These are phyloP conservation scores for Penicillium coprophilum DNA, from an alignment of 495 filamentous ascomycete genomes.

Conservation along the genomic window DNA sequence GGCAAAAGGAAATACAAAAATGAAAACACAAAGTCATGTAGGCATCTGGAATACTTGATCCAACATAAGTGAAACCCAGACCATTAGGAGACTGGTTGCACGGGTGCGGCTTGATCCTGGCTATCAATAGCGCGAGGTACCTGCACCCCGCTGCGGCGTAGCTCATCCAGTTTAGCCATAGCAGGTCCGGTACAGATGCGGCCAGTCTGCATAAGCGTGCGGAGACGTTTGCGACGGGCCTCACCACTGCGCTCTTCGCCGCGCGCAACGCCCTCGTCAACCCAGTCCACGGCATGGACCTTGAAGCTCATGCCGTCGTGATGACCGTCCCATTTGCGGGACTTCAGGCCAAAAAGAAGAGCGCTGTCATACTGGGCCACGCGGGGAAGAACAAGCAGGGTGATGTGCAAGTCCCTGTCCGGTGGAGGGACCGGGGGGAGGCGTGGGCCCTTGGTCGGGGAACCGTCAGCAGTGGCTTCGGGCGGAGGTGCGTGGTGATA, in stretches of 20 bases:
- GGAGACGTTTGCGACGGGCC: constrained; percentile 61
- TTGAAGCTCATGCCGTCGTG: constrained; percentile 93
- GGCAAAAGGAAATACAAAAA: constrained; percentile 1
- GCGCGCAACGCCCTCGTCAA: constrained; percentile 66
- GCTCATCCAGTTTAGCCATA: constrained; percentile 43
- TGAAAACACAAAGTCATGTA: not conserved
- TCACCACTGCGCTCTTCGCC: constrained; percentile 64
- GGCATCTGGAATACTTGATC: not conserved
- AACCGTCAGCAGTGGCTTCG: constrained; percentile 18
- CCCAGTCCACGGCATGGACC: constrained; percentile 75
- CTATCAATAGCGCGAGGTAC: constrained; percentile 35
- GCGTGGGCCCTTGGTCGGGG: constrained; percentile 34
- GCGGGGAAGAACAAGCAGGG: constrained; percentile 74
- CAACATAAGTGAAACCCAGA: not conserved
- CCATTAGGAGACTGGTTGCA: constrained; percentile 41
- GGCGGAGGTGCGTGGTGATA: constrained; percentile 40
- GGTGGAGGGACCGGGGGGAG: constrained; percentile 41
- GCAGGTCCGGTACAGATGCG: constrained; percentile 50
- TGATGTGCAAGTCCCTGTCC: constrained; percentile 79
- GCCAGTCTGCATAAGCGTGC: constrained; percentile 45
- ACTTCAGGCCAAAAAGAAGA: constrained; percentile 74
- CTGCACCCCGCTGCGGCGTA: constrained; percentile 38
- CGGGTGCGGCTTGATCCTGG: constrained; percentile 30
- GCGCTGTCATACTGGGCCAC: constrained; percentile 73
- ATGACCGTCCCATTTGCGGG: constrained; percentile 62